Evolutionary conservation across 192 early-diverging fungal species (phyloP).

Genomic region (Coemansia furcata): DNA sequence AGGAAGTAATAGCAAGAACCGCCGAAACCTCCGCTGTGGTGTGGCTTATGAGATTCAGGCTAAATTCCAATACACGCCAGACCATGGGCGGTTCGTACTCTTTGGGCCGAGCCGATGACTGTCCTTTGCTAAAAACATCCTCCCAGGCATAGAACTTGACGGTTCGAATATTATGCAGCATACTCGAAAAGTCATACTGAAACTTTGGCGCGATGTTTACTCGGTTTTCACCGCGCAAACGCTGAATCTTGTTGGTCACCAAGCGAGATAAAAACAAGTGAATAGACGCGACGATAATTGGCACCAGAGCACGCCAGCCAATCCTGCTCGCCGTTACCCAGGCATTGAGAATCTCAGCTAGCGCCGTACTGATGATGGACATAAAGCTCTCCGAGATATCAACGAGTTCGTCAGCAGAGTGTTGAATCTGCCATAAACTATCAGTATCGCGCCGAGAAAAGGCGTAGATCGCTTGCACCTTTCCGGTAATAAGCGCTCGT

Average conservation of each 20-base stretch:
- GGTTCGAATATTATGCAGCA: constrained; percentile 55
- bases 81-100: constrained; percentile 18
- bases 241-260: not conserved
- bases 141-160: constrained; percentile 71
- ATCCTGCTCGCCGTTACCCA: constrained; percentile 28
- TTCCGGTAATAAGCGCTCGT: constrained; percentile 1
- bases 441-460: not conserved
- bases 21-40: constrained; percentile 55
- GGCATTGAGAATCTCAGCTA: constrained; percentile 12
- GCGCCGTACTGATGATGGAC: not conserved
- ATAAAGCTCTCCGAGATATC: not conserved
- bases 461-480: constrained; percentile 3
- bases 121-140: constrained; percentile 12
- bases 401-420: not conserved
- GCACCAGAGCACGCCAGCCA: constrained; percentile 33
- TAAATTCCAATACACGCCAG: constrained; percentile 11
- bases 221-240: not conserved
- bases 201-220: not conserved
- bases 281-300: constrained; percentile 8
- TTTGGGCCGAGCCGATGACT: not conserved
- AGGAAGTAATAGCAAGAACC: constrained; percentile 55
- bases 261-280: constrained; percentile 1
- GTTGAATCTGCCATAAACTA: not conserved
- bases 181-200: not conserved
- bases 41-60: constrained; percentile 23